These are phyloP conservation scores for Conticribra weissflogii DNA, from an alignment of 108 stramenopile genomes.

Conservation along the genomic window DNA sequence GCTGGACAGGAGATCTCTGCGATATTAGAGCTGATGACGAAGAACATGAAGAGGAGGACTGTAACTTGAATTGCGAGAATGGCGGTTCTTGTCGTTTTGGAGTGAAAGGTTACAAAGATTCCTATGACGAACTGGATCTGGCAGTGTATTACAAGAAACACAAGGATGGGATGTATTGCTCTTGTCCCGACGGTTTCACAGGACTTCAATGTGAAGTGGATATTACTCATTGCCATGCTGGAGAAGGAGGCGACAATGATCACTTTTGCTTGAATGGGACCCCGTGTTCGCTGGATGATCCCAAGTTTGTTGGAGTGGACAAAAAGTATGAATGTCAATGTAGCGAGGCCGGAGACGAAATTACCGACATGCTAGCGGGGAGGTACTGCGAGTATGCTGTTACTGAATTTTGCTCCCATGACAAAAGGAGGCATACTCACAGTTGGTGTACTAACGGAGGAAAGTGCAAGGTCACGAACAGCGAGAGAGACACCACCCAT, in stretches of 20 bases:
- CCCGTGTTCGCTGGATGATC: conserved; percentile 34
- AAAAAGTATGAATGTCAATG: conserved; percentile 38
- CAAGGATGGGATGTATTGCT: conserved; percentile 63
- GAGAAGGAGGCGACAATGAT: conserved; percentile 18
- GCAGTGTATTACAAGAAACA: conserved; percentile 20
- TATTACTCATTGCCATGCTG: conserved; percentile 41
- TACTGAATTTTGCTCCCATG: conserved; percentile 42
- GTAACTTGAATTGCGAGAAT: conserved; percentile 36
- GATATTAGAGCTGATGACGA: conserved; percentile 34
- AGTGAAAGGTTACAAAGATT: conserved; percentile 45
- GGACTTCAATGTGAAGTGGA: conserved; percentile 67
- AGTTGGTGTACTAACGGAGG: conserved; percentile 47
- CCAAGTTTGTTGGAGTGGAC: conserved; percentile 10
- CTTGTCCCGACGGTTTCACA: conserved; percentile 57
- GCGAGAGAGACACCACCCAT: conserved; percentile 28
- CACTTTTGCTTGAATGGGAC: conserved; percentile 61
- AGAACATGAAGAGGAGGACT: conserved; percentile 24
- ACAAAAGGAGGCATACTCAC: conserved; percentile 21
- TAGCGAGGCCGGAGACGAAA: conserved; percentile 13
- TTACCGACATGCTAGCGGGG: conserved; percentile 32
- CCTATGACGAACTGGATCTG: conserved; percentile 24
- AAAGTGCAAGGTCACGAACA: conserved; percentile 33
- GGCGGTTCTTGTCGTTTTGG: conserved; percentile 47
- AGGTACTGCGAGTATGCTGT: conserved; percentile 48
- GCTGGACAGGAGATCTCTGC: conserved; percentile 43